A percentile compares a stretch with the other conserved stretches of the same genome.
These are phyloP conservation scores for Cladosporium sp. DNA, from an alignment of 2,329 filamentous ascomycete species.

Conservation along the genomic window DNA sequence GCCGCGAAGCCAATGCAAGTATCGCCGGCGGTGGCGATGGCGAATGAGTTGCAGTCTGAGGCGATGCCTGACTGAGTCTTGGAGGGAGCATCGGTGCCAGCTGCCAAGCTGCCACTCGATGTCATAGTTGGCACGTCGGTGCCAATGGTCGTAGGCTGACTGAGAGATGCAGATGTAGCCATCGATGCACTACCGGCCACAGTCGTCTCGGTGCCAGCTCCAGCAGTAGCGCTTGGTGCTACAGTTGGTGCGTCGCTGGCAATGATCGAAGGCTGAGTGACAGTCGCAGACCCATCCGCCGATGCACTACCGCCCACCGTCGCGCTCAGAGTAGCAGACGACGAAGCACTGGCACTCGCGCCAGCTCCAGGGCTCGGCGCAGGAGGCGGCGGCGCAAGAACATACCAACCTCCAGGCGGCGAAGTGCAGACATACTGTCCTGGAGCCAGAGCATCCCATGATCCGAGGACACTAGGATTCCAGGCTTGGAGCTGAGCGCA, in stretches of 20 bases:
- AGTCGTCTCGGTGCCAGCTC: background rate
- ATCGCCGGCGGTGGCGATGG: background rate
- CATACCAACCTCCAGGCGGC: slow-evolving; percentile 9
- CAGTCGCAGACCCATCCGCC: too few relatives aligned
- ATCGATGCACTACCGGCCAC: slow-evolving; percentile 11
- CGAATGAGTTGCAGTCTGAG: slow-evolving; percentile 21
- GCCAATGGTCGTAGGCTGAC: too few relatives aligned
- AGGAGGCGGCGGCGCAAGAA: background rate
- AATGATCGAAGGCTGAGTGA: too few relatives aligned
- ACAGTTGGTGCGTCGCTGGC: too few relatives aligned
- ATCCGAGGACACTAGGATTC: slow-evolving; percentile 13
- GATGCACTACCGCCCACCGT: slow-evolving; percentile 12
- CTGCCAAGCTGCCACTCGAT: too few relatives aligned
- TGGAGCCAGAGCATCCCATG: slow-evolving; percentile 7
- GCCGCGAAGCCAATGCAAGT: slow-evolving; percentile 1
- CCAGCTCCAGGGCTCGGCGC: background rate
- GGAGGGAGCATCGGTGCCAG: background rate
- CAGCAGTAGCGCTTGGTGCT: too few relatives aligned
- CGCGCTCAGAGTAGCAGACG: slow-evolving; percentile 9
- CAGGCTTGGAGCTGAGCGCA: slow-evolving; percentile 9
- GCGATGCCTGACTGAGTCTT: slow-evolving; percentile 24
- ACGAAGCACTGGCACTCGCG: slow-evolving; percentile 5
- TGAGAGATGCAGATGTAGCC: too few relatives aligned
- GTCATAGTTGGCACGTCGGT: too few relatives aligned
- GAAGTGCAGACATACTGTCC: slow-evolving; percentile 12